These are phyloP conservation scores for Coemansia sp. DNA, from an alignment of 192 early-diverging fungal species.

Conservation along the genomic window DNA sequence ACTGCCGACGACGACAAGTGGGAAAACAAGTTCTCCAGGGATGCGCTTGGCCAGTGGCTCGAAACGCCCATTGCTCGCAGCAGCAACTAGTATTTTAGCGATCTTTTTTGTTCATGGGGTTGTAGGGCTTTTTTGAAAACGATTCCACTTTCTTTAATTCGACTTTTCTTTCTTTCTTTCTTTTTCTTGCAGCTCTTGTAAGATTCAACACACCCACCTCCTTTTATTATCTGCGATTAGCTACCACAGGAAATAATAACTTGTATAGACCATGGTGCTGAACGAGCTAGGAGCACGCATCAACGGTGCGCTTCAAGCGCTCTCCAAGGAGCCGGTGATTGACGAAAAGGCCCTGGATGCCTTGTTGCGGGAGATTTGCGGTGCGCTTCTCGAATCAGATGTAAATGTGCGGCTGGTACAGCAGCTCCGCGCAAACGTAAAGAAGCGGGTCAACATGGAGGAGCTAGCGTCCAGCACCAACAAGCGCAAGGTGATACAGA, in stretches of 20 bases:
- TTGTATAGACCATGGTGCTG: conserved; percentile 67
- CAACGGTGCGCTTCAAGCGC: conserved; percentile 75
- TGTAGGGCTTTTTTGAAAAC: no score
- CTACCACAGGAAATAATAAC: background rate
- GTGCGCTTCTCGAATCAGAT: conserved; percentile 86
- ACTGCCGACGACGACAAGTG: conserved; percentile 13
- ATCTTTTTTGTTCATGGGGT: background rate
- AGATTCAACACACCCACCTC: background rate
- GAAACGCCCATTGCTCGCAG: conserved; percentile 28
- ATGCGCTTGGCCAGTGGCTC: conserved; percentile 49
- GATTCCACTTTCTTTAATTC: conserved; percentile 1
- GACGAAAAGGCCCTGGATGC: conserved; percentile 86
- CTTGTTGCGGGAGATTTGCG: conserved; percentile 81
- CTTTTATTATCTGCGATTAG: background rate
- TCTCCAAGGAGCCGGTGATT: conserved; percentile 82
- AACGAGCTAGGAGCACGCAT: conserved; percentile 89
- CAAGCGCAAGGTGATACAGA: conserved; percentile 85
- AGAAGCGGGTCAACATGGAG: conserved; percentile 76
- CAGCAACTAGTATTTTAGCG: background rate
- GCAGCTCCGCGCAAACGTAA: conserved; percentile 82
- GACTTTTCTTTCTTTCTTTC: conserved; percentile 1
- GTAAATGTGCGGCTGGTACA: conserved; percentile 88
- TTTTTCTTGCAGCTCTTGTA: background rate
- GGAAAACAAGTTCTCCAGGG: conserved; percentile 36
- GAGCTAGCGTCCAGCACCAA: conserved; percentile 79